These are phyloP conservation scores for Aphanoascus verrucosus DNA, from an alignment of 2,329 filamentous ascomycete genomes.

Conservation along the genomic window DNA sequence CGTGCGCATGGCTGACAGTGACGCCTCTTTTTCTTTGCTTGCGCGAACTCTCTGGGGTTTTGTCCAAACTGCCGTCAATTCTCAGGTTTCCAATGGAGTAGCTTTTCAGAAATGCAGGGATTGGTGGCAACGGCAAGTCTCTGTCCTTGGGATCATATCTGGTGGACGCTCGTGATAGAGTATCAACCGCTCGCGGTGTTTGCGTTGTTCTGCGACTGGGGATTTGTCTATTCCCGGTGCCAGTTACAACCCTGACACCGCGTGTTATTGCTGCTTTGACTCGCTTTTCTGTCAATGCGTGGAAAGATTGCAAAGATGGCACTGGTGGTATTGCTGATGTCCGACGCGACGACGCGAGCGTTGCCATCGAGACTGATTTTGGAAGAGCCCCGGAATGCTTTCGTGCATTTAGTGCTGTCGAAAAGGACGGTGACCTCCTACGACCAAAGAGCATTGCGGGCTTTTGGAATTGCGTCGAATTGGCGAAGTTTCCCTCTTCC, in stretches of 20 bases:
- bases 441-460: not conserved
- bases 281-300: not conserved
- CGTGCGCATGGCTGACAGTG: not conserved
- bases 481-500: not conserved
- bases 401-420: not conserved
- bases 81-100: conserved; percentile 8
- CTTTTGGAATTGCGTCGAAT: not conserved
- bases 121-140: conserved; percentile 5
- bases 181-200: not conserved
- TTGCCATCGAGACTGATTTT: conserved; percentile 4
- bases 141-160: not conserved
- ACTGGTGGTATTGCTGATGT: not conserved
- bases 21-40: not conserved
- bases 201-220: not conserved
- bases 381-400: not conserved
- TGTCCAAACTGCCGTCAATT: not conserved
- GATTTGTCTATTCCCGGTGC: not conserved
- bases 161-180: not conserved
- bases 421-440: not conserved
- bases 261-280: not conserved
- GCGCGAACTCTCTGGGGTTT: not conserved
- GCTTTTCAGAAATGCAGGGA: conserved; percentile 6
- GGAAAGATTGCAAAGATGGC: not conserved
- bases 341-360: not conserved
- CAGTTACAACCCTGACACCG: not conserved